These are phyloP conservation scores for Stephania japonica DNA, from an alignment of 164 flowering plant species.

Conservation along the genomic window DNA sequence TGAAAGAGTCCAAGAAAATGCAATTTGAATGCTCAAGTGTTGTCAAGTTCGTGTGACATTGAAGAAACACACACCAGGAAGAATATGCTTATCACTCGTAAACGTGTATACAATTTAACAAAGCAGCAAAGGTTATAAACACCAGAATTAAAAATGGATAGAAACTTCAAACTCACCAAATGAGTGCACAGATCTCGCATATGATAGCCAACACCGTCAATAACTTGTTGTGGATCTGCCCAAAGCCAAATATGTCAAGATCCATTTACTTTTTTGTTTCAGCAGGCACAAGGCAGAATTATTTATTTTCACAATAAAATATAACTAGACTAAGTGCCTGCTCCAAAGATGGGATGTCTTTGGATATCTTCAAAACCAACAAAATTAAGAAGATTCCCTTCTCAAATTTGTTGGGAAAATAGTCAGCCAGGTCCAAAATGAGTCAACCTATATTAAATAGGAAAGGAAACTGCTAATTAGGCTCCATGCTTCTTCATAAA, in stretches of 20 bases:
- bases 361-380: neutral
- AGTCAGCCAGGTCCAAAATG: neutral
- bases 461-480: neutral
- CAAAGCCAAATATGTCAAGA: conserved; percentile 1
- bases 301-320: neutral
- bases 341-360: neutral
- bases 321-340: neutral
- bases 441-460: neutral
- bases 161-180: conserved; percentile 50
- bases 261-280: too few relatives aligned
- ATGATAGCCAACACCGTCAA: conserved; percentile 72
- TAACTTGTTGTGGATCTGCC: conserved; percentile 88
- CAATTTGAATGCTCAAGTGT: neutral
- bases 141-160: neutral
- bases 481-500: neutral
- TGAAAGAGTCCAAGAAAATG: neutral
- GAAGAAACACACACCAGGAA: neutral
- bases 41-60: neutral
- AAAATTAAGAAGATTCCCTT: neutral
- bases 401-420: neutral
- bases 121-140: neutral
- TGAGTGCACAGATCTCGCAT: conserved; percentile 78
- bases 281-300: conserved; percentile 1
- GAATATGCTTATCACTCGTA: neutral
- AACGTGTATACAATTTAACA: neutral